Evolutionary conservation across 2,329 filamentous ascomycete species (phyloP), one percentile per base, ranked within the genome.

Genomic region (Aspergillus amoenus): DNA sequence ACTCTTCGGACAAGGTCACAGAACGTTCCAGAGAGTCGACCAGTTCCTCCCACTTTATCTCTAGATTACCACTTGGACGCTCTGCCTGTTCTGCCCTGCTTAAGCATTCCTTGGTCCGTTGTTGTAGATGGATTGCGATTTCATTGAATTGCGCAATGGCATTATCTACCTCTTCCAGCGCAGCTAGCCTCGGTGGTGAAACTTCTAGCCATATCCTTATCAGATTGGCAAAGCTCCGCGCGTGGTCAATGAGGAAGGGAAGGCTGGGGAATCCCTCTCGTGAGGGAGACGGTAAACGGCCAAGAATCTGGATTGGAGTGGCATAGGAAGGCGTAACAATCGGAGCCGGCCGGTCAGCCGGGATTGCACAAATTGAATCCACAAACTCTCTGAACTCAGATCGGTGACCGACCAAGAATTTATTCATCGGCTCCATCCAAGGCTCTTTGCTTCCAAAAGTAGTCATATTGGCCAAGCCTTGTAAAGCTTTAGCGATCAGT

Each of bases 361-460:
- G 88, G 52, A 97, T 90, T 8, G 88, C 85, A 77, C 93, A 97
- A 46, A 97, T 85, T 30, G 86, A 82, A 70, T 97, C 93, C 59
- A 97, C 88, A 66, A 93, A 97, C 46, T 88, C 84, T 71, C 93
- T 95, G 74, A 97, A 91, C 40, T 89, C 84, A 65, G 88, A 83
- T 18, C 92, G 85, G 68, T 96, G 88, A 1, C 85, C 81, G 8
- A 81, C 82, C 46, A 97, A 78, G 66, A 97, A 97, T 43, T 84
- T 84, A 70, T 97, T 97, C 93, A 97, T 97, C 0, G 92, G 92
- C 76, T 96, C 93, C 93, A 97, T 97, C 91, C 92, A 97, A n/a
- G 89, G 87, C 73, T 97, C 93, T 71, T 96, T 96, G 69, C 90
- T 93, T 41, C 93, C 93, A 70, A 97, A 97, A 0, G 86, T 91